A percentile compares a stretch with the other conserved stretches of the same genome.
Conservation (phyloP, 2,329 filamentous ascomycete species). For the Aspergillus sclerotialis region DNA sequence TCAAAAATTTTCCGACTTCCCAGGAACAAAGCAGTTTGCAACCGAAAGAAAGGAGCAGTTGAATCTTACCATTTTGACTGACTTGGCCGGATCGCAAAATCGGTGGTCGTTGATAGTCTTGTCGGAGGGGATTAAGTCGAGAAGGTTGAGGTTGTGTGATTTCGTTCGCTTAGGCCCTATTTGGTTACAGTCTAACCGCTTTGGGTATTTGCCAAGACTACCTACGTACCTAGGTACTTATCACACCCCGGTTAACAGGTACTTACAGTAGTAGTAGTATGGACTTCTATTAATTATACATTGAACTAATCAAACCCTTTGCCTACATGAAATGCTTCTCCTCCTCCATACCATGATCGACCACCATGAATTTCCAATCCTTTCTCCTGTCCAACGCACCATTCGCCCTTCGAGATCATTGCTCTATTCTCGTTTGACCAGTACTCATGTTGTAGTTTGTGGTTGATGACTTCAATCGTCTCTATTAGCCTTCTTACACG, state of each 20-base stretch:
- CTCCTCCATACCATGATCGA: conserved; percentile 79
- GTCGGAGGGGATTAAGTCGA: conserved; percentile 30
- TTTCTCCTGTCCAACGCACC: conserved; percentile 79
- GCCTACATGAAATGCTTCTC: conserved; percentile 57
- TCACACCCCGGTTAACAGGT: too few species aligned
- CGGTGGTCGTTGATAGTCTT: conserved; percentile 36
- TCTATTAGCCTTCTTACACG: conserved; percentile 60
- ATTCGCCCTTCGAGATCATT: conserved; percentile 56
- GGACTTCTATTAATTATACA: neutral
- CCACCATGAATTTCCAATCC: conserved; percentile 72
- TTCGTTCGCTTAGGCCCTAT: conserved; percentile 41
- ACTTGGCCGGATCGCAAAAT: conserved; percentile 38
- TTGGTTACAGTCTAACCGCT: conserved; percentile 22
- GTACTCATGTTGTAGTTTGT: conserved; percentile 62
- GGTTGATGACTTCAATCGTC: conserved; percentile 69
- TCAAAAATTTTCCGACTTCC: conserved; percentile 16
- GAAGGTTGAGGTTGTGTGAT: conserved; percentile 36
- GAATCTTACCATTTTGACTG: conserved; percentile 43
- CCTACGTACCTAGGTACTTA: too few species aligned
- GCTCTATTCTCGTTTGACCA: conserved; percentile 51
- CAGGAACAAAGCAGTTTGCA: conserved; percentile 16
- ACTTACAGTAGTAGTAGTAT: neutral
- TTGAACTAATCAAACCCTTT: conserved; percentile 31
- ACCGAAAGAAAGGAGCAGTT: conserved; percentile 10
- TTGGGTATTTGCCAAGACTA: conserved; percentile 16